A percentile compares a stretch with the other conserved stretches of the same genome.
Conservation (phyloP, 805 yeast species). For the Cyberlindnera japonica region DNA sequence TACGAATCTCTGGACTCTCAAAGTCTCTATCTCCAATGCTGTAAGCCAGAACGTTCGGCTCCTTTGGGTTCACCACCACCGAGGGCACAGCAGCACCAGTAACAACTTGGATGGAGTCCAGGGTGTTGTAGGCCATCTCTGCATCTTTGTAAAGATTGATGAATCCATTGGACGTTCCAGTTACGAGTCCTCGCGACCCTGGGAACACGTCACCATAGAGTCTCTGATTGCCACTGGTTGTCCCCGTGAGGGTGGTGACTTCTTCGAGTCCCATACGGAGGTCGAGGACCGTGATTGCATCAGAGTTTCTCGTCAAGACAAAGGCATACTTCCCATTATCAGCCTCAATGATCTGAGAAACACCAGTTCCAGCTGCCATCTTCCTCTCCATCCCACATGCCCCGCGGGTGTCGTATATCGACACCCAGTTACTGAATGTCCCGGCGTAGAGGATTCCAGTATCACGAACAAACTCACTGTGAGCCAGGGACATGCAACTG, state of each 20-base stretch:
- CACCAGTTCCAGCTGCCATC: conserved; percentile 29
- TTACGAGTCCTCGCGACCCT: conserved; percentile 26
- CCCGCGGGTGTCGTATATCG: conserved; percentile 28
- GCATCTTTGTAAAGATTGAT: conserved; percentile 24
- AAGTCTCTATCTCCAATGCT: conserved; percentile 21
- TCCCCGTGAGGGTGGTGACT: conserved; percentile 11
- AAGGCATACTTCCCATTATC: conserved; percentile 35
- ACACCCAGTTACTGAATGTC: conserved; percentile 31
- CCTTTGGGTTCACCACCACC: conserved; percentile 17
- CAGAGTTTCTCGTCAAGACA: conserved; percentile 30
- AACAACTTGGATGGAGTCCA: background rate
- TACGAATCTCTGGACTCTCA: conserved; percentile 6
- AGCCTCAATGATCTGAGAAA: conserved; percentile 34
- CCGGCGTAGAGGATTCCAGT: conserved; percentile 26
- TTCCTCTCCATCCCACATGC: conserved; percentile 16
- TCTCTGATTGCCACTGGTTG: conserved; percentile 22
- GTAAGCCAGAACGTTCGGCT: conserved; percentile 14
- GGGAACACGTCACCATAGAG: conserved; percentile 22
- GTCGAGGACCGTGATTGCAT: conserved; percentile 33
- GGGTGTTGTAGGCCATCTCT: conserved; percentile 18
- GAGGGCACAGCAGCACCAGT: conserved; percentile 14
- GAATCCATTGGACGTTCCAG: conserved; percentile 26
- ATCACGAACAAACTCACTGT: conserved; percentile 16
- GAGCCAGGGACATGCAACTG: conserved; percentile 10
- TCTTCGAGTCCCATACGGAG: conserved; percentile 28